These are phyloP conservation scores for Cutaneotrichosporon sp. DNA, from an alignment of 1,284 basidiomycete species.

Conservation along the genomic window DNA sequence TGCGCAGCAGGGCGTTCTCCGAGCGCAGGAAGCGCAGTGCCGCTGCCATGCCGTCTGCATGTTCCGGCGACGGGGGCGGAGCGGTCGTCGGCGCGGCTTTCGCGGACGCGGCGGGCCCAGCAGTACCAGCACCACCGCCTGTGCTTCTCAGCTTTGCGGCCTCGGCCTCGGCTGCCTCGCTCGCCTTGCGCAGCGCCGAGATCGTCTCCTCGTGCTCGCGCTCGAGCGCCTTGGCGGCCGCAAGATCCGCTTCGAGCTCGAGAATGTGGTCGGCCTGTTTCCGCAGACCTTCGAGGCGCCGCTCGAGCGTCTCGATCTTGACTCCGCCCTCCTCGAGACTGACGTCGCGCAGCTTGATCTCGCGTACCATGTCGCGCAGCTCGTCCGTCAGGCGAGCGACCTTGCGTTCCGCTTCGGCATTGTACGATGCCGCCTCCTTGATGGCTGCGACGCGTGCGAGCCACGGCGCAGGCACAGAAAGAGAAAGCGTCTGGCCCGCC, in stretches of 20 bases:
- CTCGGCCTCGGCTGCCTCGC: conserved; percentile 80
- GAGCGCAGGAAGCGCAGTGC: conserved; percentile 81
- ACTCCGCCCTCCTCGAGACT: conserved; percentile 79
- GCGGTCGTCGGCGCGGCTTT: not conserved
- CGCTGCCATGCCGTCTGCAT: conserved; percentile 84
- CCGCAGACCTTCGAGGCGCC: conserved; percentile 82
- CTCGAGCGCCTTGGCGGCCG: conserved; percentile 78
- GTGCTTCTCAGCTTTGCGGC: conserved; percentile 71
- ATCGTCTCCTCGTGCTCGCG: conserved; percentile 85
- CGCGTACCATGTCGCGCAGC: conserved; percentile 75
- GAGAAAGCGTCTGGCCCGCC: conserved; percentile 49
- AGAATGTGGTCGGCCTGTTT: conserved; percentile 72
- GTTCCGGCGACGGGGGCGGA: conserved; percentile 12
- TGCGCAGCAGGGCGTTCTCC: conserved; percentile 88
- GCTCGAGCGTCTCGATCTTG: conserved; percentile 91
- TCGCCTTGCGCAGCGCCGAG: conserved; percentile 82
- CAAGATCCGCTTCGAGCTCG: conserved; percentile 73
- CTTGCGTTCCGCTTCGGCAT: conserved; percentile 85
- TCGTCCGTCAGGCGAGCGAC: conserved; percentile 80
- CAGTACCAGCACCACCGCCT: conserved; percentile 43
- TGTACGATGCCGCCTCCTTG: conserved; percentile 73
- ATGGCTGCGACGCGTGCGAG: conserved; percentile 77
- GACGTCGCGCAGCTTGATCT: conserved; percentile 80
- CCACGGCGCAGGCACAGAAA: conserved; percentile 73
- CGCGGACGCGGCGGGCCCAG: conserved; percentile 42